Conservation (phyloP, 1,284 basidiomycete species). For the Malassezia restricta region DNA sequence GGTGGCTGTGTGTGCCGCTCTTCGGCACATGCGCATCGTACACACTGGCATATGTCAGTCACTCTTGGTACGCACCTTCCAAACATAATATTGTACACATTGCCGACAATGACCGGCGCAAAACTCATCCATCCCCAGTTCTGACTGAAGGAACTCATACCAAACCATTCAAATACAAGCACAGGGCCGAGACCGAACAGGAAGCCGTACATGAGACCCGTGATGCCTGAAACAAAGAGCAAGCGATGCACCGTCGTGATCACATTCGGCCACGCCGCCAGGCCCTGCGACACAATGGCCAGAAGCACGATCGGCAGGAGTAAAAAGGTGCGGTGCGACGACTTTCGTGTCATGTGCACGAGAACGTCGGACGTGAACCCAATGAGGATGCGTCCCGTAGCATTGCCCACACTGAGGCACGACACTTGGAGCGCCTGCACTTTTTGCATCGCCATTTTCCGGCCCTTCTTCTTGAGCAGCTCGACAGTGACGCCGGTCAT, state of each 20-base stretch:
- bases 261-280: constrained; percentile 32
- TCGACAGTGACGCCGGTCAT: neutral
- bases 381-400: constrained; percentile 63
- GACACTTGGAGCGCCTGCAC: constrained; percentile 68
- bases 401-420: constrained; percentile 71
- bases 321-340: constrained; percentile 28
- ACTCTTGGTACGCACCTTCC: constrained; percentile 48
- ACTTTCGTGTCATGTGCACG: constrained; percentile 19
- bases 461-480: constrained; percentile 48
- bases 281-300: constrained; percentile 28
- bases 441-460: constrained; percentile 57
- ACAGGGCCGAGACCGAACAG: constrained; percentile 67
- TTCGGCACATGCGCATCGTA: constrained; percentile 11
- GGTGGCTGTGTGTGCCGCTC: constrained; percentile 18
- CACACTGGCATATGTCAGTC: neutral
- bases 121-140: constrained; percentile 73
- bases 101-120: constrained; percentile 66
- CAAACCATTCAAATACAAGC: constrained; percentile 74
- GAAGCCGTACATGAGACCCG: constrained; percentile 65
- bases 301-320: constrained; percentile 33
- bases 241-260: constrained; percentile 57
- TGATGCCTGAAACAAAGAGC: constrained; percentile 62
- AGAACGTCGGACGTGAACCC: constrained; percentile 60
- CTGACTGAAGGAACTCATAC: constrained; percentile 66
- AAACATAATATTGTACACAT: constrained; percentile 71